These are phyloP conservation scores for Dothiorella sarmentorum DNA, from an alignment of 2,329 filamentous ascomycete species.

Conservation along the genomic window DNA sequence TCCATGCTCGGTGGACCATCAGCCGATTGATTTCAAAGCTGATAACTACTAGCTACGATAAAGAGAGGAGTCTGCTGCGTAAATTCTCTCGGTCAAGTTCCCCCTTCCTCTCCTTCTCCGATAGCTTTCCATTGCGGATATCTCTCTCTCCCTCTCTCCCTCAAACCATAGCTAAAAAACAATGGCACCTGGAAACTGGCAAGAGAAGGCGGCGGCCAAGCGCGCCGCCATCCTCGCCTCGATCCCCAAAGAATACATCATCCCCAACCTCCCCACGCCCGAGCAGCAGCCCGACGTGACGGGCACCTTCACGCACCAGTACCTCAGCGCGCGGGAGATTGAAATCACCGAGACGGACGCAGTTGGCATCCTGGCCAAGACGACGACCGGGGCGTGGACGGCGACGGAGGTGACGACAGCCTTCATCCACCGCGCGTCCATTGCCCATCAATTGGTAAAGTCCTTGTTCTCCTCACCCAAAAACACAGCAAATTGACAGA, in stretches of 20 bases:
- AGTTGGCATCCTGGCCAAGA: slow-evolving; percentile 54
- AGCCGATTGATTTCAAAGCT: too few species aligned
- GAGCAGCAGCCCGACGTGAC: slow-evolving; percentile 40
- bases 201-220: slow-evolving; percentile 11
- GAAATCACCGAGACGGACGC: slow-evolving; percentile 61
- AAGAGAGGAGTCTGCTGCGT: too few species aligned
- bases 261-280: background rate
- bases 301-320: slow-evolving; percentile 55
- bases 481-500: background rate
- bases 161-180: background rate
- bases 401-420: slow-evolving; percentile 54
- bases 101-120: too few species aligned
- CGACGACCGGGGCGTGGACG: slow-evolving; percentile 53
- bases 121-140: too few species aligned
- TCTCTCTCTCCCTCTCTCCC: too few species aligned
- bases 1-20: too few species aligned
- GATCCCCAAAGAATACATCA: slow-evolving; percentile 13
- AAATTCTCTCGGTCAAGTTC: too few species aligned
- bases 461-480: background rate
- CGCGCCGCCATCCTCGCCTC: slow-evolving; percentile 10
- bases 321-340: slow-evolving; percentile 51
- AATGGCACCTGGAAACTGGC: slow-evolving; percentile 5
- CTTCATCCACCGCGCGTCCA: slow-evolving; percentile 55
- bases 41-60: too few species aligned
- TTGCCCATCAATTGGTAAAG: slow-evolving; percentile 49